Percentiles rank a stretch among this genome's conserved stretches.
Conservation (phyloP, 805 yeast species). For the Candida ficus region DNA sequence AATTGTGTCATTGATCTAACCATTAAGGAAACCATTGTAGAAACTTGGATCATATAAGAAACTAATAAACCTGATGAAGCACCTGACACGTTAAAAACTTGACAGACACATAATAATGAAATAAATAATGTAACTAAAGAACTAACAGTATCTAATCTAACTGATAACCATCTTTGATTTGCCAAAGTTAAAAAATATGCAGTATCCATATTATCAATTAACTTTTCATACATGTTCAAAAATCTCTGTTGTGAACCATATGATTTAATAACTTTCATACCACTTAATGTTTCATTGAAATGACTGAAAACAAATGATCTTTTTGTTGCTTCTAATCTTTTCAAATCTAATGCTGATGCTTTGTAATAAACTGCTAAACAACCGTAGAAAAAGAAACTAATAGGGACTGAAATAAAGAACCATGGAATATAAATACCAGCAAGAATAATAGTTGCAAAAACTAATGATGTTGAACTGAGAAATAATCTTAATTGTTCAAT, state of each 20-base stretch:
- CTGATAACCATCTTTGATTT: constrained; percentile 68
- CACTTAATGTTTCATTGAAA: constrained; percentile 66
- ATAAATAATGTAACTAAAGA: constrained; percentile 48
- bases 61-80: constrained; percentile 66
- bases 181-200: constrained; percentile 59
- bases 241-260: constrained; percentile 46
- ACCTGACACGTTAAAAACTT: constrained; percentile 54
- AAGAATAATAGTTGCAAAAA: constrained; percentile 59
- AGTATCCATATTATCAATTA: constrained; percentile 60
- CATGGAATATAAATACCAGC: constrained; percentile 72
- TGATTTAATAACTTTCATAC: constrained; percentile 63
- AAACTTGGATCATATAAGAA: constrained; percentile 53
- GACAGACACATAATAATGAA: constrained; percentile 53
- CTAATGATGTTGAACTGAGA: constrained; percentile 43
- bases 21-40: constrained; percentile 52
- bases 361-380: constrained; percentile 52
- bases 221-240: constrained; percentile 35
- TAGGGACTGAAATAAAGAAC: constrained; percentile 63
- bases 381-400: constrained; percentile 39
- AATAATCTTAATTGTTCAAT: constrained; percentile 63
- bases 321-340: constrained; percentile 67
- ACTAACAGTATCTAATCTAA: constrained; percentile 55
- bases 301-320: constrained; percentile 68
- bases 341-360: constrained; percentile 69
- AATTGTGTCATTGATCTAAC: constrained; percentile 64